Evolutionary conservation across 139 green algal genomes (phyloP), one percentile per base, ranked within the genome.

Genomic region (Picochlorum sp.): DNA sequence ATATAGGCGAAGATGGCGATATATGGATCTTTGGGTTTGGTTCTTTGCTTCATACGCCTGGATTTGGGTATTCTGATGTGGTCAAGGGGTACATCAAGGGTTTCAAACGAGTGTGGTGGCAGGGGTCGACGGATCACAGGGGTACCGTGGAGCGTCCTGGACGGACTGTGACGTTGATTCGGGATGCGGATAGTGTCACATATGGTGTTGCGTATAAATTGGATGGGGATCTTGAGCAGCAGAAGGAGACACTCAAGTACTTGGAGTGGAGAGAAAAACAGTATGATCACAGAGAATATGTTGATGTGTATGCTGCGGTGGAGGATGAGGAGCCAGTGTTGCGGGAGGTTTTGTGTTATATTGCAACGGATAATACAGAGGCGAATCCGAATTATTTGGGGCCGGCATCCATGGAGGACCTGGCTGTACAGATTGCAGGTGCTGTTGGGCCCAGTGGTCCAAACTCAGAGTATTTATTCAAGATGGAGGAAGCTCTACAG

Each of bases 231-330:
- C 49, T 56, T 4, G 57, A 78, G 49, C 60, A 86, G 52, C 80
- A 82, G 64, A 66, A 72, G n/a, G 23, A 66, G n/a, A 77, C 80
- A 3, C 61, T 77, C 54, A 49, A 73, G 45, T 90, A 90, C 45
- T 68, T 92, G 21, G 79, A 90, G 62, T 83, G 79, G 72, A 63
- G 87, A 47, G 87, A 95, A 51, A 95, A 95, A 73, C 78, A 95
- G 75, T 95, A 95, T 65, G 86, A 95, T 47, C 44, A 77, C 5
- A 71, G 83, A 2, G 59, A 70, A 41, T 18, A 49, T 2, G 66
- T 83, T 23, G 67, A 81, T 38, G 47, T 90, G 13, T 84, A 70
- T 47, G 30, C 59, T 16, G 23, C 15, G 15, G n/a, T 20, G 8
- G 49, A 60, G 9, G 28, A 63, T 15, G 47, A 49, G 4, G 44